Percentiles rank a stretch among this genome's conserved stretches.
These are phyloP conservation scores for Phialemonium atrogriseum DNA, from an alignment of 2,329 filamentous ascomycete species.

Conservation along the genomic window DNA sequence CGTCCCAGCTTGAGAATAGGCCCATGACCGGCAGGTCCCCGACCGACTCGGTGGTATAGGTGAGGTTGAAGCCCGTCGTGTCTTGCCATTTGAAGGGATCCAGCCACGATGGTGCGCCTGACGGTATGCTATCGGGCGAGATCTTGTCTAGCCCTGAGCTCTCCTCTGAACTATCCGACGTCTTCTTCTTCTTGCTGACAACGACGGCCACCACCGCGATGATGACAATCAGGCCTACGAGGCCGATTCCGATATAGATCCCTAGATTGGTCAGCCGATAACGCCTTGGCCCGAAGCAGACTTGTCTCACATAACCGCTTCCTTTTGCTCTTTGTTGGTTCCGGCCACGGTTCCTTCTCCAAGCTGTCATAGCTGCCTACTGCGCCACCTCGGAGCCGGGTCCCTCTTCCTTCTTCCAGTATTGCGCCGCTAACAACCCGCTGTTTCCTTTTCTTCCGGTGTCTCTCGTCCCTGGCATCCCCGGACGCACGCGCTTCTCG, in stretches of 20 bases:
- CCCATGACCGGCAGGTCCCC: slow-evolving; percentile 90
- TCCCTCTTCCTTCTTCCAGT: slow-evolving; percentile 56
- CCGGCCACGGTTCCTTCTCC: slow-evolving; percentile 30
- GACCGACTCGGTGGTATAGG: slow-evolving; percentile 78
- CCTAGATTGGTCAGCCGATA: slow-evolving; percentile 25
- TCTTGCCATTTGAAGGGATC: slow-evolving; percentile 92
- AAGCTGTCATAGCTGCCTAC: slow-evolving; percentile 39
- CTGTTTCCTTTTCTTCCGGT: slow-evolving; percentile 3
- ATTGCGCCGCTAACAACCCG: slow-evolving; percentile 63
- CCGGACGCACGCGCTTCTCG: slow-evolving; percentile 4
- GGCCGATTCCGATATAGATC: slow-evolving; percentile 43
- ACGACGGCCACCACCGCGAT: slow-evolving; percentile 61
- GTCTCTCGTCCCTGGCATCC: slow-evolving; percentile 6
- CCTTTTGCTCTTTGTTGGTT: slow-evolving; percentile 36
- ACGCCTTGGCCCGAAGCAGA: slow-evolving; percentile 6
- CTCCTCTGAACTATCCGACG: too few relatives aligned
- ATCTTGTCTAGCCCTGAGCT: too few relatives aligned
- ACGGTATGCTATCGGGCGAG: slow-evolving; percentile 49
- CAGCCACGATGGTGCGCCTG: slow-evolving; percentile 62
- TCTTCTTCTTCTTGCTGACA: slow-evolving; percentile 53
- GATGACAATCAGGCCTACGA: slow-evolving; percentile 52
- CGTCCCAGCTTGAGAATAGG: slow-evolving; percentile 76
- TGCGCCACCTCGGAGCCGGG: slow-evolving; percentile 24
- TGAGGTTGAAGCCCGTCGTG: slow-evolving; percentile 86
- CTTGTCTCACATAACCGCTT: slow-evolving; percentile 53